Percentiles rank a stretch among this genome's conserved stretches.
phyloP scores from a whole-genome alignment of 202 grass and related monocot genomes.

The Brachypodium distachyon region DNA sequence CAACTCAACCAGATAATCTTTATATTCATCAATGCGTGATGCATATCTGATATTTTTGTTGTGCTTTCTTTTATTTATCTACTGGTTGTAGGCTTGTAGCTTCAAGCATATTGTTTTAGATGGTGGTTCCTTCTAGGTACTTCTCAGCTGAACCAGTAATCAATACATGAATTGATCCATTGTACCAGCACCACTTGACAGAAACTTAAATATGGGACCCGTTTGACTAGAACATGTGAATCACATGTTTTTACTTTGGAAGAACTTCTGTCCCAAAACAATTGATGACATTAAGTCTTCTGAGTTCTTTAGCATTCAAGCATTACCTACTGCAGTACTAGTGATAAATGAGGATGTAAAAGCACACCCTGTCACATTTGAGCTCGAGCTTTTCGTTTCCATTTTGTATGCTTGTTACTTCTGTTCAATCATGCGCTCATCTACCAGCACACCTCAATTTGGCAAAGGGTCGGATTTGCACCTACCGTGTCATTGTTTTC shows the following conservation, averaged over 20 bases:
- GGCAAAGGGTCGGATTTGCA: neutral
- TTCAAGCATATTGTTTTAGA: slow-evolving; percentile 19
- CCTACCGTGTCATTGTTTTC: neutral
- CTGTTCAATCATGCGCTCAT: neutral
- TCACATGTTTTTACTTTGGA: slow-evolving; percentile 17
- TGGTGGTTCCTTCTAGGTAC: slow-evolving; percentile 4
- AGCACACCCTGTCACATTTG: neutral
- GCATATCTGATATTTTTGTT: neutral
- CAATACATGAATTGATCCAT: slow-evolving; percentile 19
- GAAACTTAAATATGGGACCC: slow-evolving; percentile 17
- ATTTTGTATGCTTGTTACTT: neutral
- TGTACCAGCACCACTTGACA: neutral
- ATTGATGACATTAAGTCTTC: slow-evolving; percentile 20
- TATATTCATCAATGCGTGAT: neutral
- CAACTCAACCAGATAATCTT: neutral
- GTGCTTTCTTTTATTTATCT: neutral
- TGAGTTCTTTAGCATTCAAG: slow-evolving; percentile 15
- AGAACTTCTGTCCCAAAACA: neutral
- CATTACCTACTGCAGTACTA: slow-evolving; percentile 15
- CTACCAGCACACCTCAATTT: neutral
- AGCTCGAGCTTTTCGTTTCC: neutral
- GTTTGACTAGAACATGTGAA: slow-evolving; percentile 23
- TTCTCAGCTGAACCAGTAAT: slow-evolving; percentile 10
- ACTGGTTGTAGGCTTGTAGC: neutral
- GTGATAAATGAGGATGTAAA: slow-evolving; percentile 17